Evolutionary conservation across 306 rosid species (phyloP), one percentile per base, ranked within the genome.

Genomic region (Hippophae rhamnoides): DNA sequence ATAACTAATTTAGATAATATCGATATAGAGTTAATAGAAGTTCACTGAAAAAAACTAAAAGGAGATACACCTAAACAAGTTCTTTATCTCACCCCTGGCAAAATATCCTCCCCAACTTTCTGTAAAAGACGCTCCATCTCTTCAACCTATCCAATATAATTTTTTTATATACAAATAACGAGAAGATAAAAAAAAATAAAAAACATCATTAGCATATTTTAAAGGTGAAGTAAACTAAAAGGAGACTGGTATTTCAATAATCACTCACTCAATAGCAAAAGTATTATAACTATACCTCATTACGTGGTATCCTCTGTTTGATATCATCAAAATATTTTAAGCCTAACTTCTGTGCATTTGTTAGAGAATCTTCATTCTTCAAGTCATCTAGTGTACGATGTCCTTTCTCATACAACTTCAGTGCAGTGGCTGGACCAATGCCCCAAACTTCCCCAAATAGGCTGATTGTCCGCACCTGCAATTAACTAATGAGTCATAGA

Each of bases 371-470:
- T 43, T 89, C 96, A 58, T 74, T 78, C 68, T 71, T 74, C 71
- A 92, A 69, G 74, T 83, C 96, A 58, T 87, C 93, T 43, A 92
- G 79, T 31, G 93, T 70, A 25, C 88, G 89, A 45, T 83, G 69
- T 59, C 96, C 95, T 80, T 87, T 92, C 74, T 87, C 98, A 40
- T 81, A 92, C 69, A 92, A 73, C 72, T 84, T 86, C 67, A 81
- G 67, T 14, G 98, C 89, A 25, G 98, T 92, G 63, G 98, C 89
- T 54, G 98, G 96, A 64, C 95, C 96, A 66, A 87, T 66, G 57
- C 96, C 98, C 98, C 98, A 92, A 52, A 87, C 87, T 81, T 92
- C 92, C 47, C 92, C 96, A 80, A 92, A 92, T 56, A 92, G 74
- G 77, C 87, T 74, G 76, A 92, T 79, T 43, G 98, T 83, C 23